phyloP scores from a whole-genome alignment of 2,329 filamentous ascomycete genomes.

The Pseudogymnoascus sp. region DNA sequence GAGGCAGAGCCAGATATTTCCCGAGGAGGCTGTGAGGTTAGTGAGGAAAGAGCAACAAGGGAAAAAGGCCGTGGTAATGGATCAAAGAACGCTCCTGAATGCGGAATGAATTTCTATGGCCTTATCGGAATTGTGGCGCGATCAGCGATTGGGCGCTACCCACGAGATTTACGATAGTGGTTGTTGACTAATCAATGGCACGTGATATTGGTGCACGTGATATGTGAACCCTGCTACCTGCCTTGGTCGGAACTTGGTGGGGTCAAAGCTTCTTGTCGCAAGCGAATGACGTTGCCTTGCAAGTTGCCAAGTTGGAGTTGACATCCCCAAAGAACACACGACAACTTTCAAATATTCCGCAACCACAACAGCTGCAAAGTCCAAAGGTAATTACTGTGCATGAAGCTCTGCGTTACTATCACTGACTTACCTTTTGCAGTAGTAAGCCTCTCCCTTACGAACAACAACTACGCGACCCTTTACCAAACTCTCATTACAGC shows the following conservation, averaged over 20 bases:
- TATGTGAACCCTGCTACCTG: background rate
- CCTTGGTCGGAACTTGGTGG: constrained; percentile 21
- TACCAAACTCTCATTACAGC: background rate
- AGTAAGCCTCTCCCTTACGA: background rate
- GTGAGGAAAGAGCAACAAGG: background rate
- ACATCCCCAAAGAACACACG: constrained; percentile 4
- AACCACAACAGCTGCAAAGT: background rate
- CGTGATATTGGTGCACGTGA: background rate
- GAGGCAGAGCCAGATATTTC: background rate
- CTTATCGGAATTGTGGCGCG: constrained; percentile 6
- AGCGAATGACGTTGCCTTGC: constrained; percentile 7
- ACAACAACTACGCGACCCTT: background rate
- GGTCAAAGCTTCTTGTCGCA: constrained; percentile 1
- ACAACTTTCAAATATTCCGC: background rate
- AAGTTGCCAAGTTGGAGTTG: constrained; percentile 7
- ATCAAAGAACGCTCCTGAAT: background rate
- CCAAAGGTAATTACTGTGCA: background rate
- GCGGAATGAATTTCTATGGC: constrained; percentile 6
- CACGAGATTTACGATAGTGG: background rate
- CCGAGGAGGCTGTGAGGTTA: background rate
- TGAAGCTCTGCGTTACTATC: background rate
- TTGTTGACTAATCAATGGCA: background rate
- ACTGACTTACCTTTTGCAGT: background rate
- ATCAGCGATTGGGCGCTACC: background rate
- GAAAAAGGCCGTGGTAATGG: background rate